A percentile compares a stretch with the other conserved stretches of the same genome.
These are phyloP conservation scores for Leccinum fibrillosum DNA, from an alignment of 768 basidiomycete species.

Conservation along the genomic window DNA sequence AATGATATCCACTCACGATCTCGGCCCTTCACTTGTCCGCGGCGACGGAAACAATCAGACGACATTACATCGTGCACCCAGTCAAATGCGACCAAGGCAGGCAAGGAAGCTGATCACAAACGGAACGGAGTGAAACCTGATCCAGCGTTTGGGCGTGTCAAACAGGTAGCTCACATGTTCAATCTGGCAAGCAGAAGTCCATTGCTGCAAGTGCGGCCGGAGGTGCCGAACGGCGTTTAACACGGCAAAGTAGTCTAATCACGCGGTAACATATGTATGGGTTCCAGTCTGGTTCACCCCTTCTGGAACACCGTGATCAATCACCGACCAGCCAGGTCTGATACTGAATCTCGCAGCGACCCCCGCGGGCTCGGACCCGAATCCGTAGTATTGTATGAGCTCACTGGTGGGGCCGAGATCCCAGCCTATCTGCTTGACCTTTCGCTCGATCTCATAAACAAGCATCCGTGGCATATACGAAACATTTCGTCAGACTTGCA, in stretches of 20 bases:
- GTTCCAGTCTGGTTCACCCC: neutral
- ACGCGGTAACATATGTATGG: neutral
- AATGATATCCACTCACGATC: slow-evolving; percentile 2
- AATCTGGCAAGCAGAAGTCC: neutral
- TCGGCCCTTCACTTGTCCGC: slow-evolving; percentile 5
- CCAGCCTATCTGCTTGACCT: neutral
- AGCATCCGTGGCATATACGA: neutral
- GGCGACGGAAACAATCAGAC: neutral
- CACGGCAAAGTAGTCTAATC: neutral
- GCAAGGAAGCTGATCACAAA: neutral
- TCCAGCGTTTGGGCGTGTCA: neutral
- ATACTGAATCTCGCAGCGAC: neutral
- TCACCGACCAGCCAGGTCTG: neutral
- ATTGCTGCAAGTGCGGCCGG: neutral
- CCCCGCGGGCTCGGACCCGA: neutral
- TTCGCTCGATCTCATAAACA: neutral
- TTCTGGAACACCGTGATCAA: neutral
- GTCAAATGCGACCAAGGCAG: neutral
- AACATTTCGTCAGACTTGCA: neutral
- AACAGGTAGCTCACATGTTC: neutral
- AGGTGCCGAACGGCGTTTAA: neutral
- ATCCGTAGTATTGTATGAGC: neutral
- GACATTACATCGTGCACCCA: neutral
- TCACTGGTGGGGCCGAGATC: neutral
- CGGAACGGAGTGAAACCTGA: slow-evolving; percentile 2